A percentile compares a stretch with the other conserved stretches of the same genome.
phyloP scores from a whole-genome alignment of 2,329 filamentous ascomycete species.

The Ceratocystis cacaofunesta region DNA sequence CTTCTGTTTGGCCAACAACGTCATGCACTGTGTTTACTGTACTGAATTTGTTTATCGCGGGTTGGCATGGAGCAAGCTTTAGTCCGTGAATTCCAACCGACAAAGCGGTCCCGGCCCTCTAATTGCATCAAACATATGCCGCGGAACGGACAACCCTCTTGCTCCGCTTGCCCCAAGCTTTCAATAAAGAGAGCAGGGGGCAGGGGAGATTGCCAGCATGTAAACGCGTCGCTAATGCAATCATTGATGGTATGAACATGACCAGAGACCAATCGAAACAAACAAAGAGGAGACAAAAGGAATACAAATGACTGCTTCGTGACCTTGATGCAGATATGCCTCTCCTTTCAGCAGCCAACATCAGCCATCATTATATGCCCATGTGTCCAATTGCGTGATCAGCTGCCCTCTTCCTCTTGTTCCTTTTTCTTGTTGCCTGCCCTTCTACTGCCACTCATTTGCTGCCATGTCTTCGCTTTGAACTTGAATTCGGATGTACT shows the following conservation, averaged over 20 bases:
- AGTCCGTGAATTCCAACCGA: neutral
- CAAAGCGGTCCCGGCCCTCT: too few species aligned
- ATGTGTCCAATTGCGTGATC: neutral
- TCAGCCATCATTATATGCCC: neutral
- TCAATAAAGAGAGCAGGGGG: neutral
- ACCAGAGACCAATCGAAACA: neutral
- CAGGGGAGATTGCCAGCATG: neutral
- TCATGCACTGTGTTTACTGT: constrained; percentile 1
- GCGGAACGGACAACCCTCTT: neutral
- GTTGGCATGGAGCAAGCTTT: neutral
- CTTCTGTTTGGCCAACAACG: neutral
- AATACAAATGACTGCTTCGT: neutral
- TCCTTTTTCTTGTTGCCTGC: neutral
- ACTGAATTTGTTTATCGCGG: neutral
- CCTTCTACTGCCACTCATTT: too few species aligned
- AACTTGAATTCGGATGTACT: too few species aligned
- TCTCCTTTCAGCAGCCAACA: neutral
- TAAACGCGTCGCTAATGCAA: too few species aligned
- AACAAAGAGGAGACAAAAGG: neutral
- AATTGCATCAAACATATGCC: neutral
- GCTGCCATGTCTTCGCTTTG: too few species aligned
- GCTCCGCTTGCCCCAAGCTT: neutral
- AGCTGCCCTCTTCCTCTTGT: neutral
- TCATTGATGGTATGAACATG: too few species aligned
- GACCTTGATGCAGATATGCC: neutral